phyloP scores from a whole-genome alignment of 306 rosid genomes.

The Pyrus pyrifolia region DNA sequence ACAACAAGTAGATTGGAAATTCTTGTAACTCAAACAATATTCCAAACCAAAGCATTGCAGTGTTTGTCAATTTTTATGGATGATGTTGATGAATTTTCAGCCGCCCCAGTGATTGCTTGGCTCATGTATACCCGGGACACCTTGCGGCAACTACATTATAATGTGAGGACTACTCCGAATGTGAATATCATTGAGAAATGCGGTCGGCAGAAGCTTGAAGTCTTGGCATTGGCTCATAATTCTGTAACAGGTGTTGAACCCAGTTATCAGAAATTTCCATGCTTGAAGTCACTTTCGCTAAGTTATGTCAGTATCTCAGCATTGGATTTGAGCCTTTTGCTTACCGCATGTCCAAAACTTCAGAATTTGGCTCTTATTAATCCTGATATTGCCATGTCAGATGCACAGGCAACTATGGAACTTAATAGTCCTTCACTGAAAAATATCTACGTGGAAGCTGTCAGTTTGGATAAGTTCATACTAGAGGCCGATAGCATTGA shows the following conservation, averaged over 20 bases:
- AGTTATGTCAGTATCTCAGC: conserved; percentile 58
- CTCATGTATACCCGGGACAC: conserved; percentile 71
- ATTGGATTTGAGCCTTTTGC: conserved; percentile 65
- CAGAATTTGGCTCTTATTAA: conserved; percentile 48
- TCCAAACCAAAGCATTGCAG: conserved; percentile 66
- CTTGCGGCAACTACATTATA: conserved; percentile 41
- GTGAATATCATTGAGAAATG: conserved; percentile 63
- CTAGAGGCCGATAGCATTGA: conserved; percentile 55
- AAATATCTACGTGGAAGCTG: conserved; percentile 49
- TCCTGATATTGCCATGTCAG: conserved; percentile 70
- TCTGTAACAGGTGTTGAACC: conserved; percentile 65
- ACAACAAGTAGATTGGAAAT: conserved; percentile 54
- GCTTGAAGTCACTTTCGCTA: conserved; percentile 62
- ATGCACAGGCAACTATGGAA: conserved; percentile 49
- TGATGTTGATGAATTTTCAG: conserved; percentile 61
- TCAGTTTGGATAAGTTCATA: conserved; percentile 56
- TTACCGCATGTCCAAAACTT: conserved; percentile 56
- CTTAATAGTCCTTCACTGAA: conserved; percentile 56
- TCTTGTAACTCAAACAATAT: conserved; percentile 73
- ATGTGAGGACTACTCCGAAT: conserved; percentile 53
- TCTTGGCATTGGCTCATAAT: conserved; percentile 49
- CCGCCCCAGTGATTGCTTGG: conserved; percentile 74
- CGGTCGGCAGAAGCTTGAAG: conserved; percentile 60
- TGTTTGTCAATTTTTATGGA: conserved; percentile 64
- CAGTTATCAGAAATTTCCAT: conserved; percentile 60